Evolutionary conservation across 2,329 filamentous ascomycete genomes (phyloP).

Genomic region (Penicillium brevicompactum): DNA sequence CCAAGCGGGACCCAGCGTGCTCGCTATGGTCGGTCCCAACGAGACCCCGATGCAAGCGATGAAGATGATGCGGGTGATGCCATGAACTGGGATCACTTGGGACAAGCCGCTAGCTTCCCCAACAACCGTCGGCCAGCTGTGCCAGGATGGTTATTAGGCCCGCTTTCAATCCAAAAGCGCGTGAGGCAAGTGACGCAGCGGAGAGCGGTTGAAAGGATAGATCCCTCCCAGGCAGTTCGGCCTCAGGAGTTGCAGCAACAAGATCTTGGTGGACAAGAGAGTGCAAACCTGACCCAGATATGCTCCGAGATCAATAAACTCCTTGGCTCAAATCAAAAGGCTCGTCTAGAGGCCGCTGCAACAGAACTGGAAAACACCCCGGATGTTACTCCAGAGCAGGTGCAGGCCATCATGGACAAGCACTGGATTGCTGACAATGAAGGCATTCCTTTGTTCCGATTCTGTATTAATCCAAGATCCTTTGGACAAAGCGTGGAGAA

Average conservation of each 20-base stretch:
- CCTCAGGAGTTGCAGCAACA: slow-evolving; percentile 76
- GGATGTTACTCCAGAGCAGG: slow-evolving; percentile 42
- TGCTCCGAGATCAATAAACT: slow-evolving; percentile 73
- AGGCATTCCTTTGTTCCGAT: slow-evolving; percentile 78
- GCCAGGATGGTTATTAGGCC: slow-evolving; percentile 82
- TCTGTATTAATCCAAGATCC: slow-evolving; percentile 84
- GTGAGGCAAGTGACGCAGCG: slow-evolving; percentile 70
- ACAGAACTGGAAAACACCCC: slow-evolving; percentile 40
- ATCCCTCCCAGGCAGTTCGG: slow-evolving; percentile 66
- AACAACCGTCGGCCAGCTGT: slow-evolving; percentile 73
- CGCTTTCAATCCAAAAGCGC: slow-evolving; percentile 86
- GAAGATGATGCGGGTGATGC: slow-evolving; percentile 72
- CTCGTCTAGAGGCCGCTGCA: slow-evolving; percentile 52
- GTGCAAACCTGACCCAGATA: slow-evolving; percentile 75
- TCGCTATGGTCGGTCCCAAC: slow-evolving; percentile 33
- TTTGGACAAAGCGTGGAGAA: slow-evolving; percentile 97
- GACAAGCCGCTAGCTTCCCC: slow-evolving; percentile 73
- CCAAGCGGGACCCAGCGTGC: slow-evolving; percentile 39
- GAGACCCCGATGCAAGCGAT: slow-evolving; percentile 59
- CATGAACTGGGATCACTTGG: slow-evolving; percentile 84
- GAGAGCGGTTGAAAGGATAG: slow-evolving; percentile 67
- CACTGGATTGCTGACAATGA: slow-evolving; percentile 68
- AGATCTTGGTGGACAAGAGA: slow-evolving; percentile 74
- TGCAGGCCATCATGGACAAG: slow-evolving; percentile 61
- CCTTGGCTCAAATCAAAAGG: slow-evolving; percentile 50